These are phyloP conservation scores for Penicillium coffeae DNA, from an alignment of 495 filamentous ascomycete species.

Conservation along the genomic window DNA sequence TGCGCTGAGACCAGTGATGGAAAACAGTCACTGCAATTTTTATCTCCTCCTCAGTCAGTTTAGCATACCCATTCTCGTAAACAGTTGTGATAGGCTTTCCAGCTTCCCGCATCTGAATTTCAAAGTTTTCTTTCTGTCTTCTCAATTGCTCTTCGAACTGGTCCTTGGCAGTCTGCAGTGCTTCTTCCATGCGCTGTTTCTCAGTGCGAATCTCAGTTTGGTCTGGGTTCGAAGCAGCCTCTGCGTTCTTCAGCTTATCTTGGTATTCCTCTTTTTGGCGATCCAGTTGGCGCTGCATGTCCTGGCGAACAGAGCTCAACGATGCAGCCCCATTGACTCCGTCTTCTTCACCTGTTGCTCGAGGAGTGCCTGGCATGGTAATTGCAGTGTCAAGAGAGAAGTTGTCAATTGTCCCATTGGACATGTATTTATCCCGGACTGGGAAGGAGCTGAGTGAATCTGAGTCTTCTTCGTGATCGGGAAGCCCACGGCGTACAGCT, in stretches of 20 bases:
- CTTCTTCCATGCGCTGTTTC: slow-evolving; percentile 83
- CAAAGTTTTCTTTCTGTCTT: slow-evolving; percentile 71
- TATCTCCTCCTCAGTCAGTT: slow-evolving; percentile 65
- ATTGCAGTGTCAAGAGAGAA: slow-evolving; percentile 93
- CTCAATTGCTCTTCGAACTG: slow-evolving; percentile 81
- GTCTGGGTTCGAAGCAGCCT: slow-evolving; percentile 69
- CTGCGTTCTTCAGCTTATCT: slow-evolving; percentile 73
- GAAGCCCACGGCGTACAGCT: slow-evolving; percentile 69
- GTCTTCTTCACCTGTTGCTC: slow-evolving; percentile 65
- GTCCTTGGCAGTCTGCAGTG: slow-evolving; percentile 68
- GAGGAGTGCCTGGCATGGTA: slow-evolving; percentile 90
- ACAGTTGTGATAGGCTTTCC: slow-evolving; percentile 48
- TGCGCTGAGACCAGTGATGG: slow-evolving; percentile 75
- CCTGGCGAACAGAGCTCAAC: slow-evolving; percentile 70
- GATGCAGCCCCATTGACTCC: slow-evolving; percentile 55
- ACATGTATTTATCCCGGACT: slow-evolving; percentile 92
- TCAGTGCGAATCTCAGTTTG: slow-evolving; percentile 81
- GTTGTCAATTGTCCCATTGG: slow-evolving; percentile 91
- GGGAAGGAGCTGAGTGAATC: slow-evolving; percentile 88
- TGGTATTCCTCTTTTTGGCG: slow-evolving; percentile 78
- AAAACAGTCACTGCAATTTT: slow-evolving; percentile 61
- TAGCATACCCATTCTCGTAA: slow-evolving; percentile 50
- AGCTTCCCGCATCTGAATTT: slow-evolving; percentile 61
- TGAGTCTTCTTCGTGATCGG: slow-evolving; percentile 78
- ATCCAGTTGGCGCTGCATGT: slow-evolving; percentile 85